Evolutionary conservation across 352 stramenopile genomes (phyloP), one percentile per base, ranked within the genome.

Genomic region (Peronospora belbahrii): DNA sequence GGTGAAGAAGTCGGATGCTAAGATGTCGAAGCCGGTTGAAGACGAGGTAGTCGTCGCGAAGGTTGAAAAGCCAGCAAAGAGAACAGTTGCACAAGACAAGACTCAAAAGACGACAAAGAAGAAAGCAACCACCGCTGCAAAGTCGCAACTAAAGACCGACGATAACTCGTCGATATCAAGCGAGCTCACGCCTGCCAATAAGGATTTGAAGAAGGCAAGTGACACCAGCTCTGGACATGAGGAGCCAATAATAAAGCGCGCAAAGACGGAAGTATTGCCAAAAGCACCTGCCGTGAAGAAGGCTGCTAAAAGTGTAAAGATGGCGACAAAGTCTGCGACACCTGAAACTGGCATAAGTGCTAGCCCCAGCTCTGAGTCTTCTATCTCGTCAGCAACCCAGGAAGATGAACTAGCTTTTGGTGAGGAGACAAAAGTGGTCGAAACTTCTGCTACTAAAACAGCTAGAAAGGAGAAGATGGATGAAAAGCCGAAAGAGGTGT

Each of bases 191-290:
- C n/a, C 27, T 35, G 15, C 35, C 6, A 60, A 42, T 40, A 47
- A 46, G 18, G 69, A 74, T 19, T 32, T 31, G 3, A 75, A 71
- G 41, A 77, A 80, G 45, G 75, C 68, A 56, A 50, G 54, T 5
- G 53, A 68, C 4, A 49, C 11, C 20, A 58, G 65, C 14, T 39
- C 40, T n/a, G 55, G 57, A 36, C 24, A 44, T 10, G 40, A 61
- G 37, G 56, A 62, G 17, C 56, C 67, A 22, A 53, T 48, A 0
- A 33, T 54, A 11, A 80, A 80, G 55, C 67, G 67, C 22, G 51
- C 60, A 10, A 79, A 75, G 46, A 70, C 55, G 17, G 34, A 52
- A 13, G 34, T 42, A 23, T 36, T 36, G 4, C 20, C 41, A 13
- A 63, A 72, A 35, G 6, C 42, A 11, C 58, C 56, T 46, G 9